Base-by-base conservation (phyloP, 305 asterid species). In the Solanum hybrid region DNA sequence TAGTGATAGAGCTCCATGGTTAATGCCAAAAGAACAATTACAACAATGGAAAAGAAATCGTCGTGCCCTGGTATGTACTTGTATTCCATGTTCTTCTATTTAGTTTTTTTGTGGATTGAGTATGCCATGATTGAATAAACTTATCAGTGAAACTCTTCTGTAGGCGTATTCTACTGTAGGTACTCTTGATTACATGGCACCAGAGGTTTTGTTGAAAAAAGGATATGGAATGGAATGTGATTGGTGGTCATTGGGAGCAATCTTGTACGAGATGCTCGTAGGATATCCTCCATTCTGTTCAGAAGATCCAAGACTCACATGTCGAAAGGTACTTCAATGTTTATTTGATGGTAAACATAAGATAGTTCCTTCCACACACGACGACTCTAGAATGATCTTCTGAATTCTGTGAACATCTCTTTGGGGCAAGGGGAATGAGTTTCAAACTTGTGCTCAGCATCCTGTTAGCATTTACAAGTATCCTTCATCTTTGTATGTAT, bases 181-280 rank as follows among this genome's bases (percentile, higher is more conserved):
- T 91, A 97, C 99, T 75, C 98, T 96, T 64, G 99, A 97, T 91
- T 97, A 97, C 88, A 97, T 97, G 99, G 99, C 99, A 90, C 99
- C 99, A 3, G 99, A 95, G 90, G 97, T 97, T 79, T 93, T 97
- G 90, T 89, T 97, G 92, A 97, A 97, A 92, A 97, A 94, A 91
- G 99, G 99, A 92, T 97, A 97, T 71, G 99, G 98, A 85, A 93
- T 97, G 96, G 99, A 97, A 94, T 97, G 99, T 81, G 99, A 97
- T 86, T 97, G 99, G 99, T 97, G 99, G 99, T 96, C 99, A 29
- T 87, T 97, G 90, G 99, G 99, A 51, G 99, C 98, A 34, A 97
- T 97, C 78, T 91, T 97, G 95, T 97, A 94, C 2, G 99, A 97
- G 92, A 97, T 97, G 99, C 98, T 97, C 87, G 81, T 94, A 26